Evolutionary conservation across 768 basidiomycete species (phyloP).

Genomic region (Russula sp.): DNA sequence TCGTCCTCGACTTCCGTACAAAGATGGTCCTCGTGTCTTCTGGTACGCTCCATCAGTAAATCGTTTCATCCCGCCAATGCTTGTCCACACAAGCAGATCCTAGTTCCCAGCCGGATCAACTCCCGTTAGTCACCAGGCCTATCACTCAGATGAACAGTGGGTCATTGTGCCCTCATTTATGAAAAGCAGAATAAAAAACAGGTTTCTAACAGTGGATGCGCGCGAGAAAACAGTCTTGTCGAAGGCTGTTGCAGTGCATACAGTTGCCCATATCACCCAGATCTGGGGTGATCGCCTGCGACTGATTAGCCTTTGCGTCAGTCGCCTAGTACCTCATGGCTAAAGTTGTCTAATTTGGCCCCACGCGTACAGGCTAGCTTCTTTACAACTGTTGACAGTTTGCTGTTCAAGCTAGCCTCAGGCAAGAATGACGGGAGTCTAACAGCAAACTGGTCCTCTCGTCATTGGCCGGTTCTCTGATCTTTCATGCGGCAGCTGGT

Average conservation of each 20-base stretch:
- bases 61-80: background rate
- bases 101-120: background rate
- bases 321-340: background rate
- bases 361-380: slow-evolving; percentile 21
- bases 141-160: too few species aligned
- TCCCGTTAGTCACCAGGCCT: too few species aligned
- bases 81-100: slow-evolving; percentile 7
- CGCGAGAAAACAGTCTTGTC: background rate
- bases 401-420: slow-evolving; percentile 11
- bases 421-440: background rate
- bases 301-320: slow-evolving; percentile 23
- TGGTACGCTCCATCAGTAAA: slow-evolving; percentile 7
- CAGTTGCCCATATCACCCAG: slow-evolving; percentile 15
- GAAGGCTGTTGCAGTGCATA: background rate
- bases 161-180: too few species aligned
- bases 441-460: slow-evolving; percentile 14
- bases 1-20: background rate
- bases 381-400: slow-evolving; percentile 28
- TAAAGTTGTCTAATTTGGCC: background rate
- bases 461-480: slow-evolving; percentile 25
- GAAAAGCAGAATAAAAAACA: too few species aligned
- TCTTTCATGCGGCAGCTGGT: slow-evolving; percentile 30
- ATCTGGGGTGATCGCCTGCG: slow-evolving; percentile 27
- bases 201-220: too few species aligned
- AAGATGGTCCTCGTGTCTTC: slow-evolving; percentile 1